Conservation (phyloP, 208 protist genomes). For the Porcisia hertigi region DNA sequence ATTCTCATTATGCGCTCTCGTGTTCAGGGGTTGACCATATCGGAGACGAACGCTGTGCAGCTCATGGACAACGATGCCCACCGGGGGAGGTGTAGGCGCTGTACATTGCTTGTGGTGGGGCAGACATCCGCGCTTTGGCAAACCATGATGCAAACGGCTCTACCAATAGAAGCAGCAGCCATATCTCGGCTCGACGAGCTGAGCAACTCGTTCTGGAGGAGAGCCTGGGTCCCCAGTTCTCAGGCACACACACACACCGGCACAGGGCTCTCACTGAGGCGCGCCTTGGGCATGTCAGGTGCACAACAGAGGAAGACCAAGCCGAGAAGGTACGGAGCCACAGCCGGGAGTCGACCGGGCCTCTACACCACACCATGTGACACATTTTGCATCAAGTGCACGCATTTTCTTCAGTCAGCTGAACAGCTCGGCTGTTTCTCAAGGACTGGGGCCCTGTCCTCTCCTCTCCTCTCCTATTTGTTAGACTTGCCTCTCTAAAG, state of each 20-base stretch:
- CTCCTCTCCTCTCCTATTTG: too few species aligned
- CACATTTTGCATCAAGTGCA: neutral
- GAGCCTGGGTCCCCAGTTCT: conserved; percentile 44
- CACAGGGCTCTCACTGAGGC: conserved; percentile 54
- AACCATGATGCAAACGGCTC: neutral
- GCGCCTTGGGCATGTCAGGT: conserved; percentile 53
- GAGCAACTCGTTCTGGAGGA: conserved; percentile 37
- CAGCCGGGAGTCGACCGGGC: neutral
- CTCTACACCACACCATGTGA: too few species aligned
- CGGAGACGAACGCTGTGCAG: conserved; percentile 20
- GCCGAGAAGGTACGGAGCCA: conserved; percentile 16
- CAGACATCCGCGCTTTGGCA: neutral
- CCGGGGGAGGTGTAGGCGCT: conserved; percentile 54
- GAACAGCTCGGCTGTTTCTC: neutral
- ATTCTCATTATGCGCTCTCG: conserved; percentile 50
- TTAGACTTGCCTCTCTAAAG: too few species aligned
- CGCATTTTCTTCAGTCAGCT: neutral
- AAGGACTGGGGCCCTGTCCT: neutral
- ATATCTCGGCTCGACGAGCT: conserved; percentile 17
- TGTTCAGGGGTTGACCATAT: conserved; percentile 24
- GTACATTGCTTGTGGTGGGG: conserved; percentile 36
- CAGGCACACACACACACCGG: conserved; percentile 50
- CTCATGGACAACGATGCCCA: conserved; percentile 47
- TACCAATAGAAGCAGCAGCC: conserved; percentile 6
- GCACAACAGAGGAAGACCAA: conserved; percentile 40